Percentiles rank a stretch among this genome's conserved stretches.
These are phyloP conservation scores for Ophiocordyceps australis DNA, from an alignment of 2,329 filamentous ascomycete genomes.

Conservation along the genomic window DNA sequence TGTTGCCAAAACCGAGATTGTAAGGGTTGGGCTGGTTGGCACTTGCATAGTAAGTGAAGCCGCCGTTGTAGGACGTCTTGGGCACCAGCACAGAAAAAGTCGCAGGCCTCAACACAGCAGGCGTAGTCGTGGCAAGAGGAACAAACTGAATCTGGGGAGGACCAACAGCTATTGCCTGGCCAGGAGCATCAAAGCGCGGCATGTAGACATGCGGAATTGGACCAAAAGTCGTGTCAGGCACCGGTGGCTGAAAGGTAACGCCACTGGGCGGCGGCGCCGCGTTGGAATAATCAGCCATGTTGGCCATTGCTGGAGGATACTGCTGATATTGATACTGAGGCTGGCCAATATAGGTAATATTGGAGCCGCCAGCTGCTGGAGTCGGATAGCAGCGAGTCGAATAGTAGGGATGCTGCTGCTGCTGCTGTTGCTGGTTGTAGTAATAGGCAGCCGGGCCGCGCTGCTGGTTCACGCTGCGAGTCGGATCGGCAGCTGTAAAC, in stretches of 20 bases:
- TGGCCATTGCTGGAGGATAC: conserved; percentile 5
- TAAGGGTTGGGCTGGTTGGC: too few species aligned
- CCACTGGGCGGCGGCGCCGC: conserved; percentile 21
- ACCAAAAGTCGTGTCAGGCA: conserved; percentile 37
- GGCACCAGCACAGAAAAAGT: conserved; percentile 12
- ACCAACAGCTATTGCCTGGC: conserved; percentile 11
- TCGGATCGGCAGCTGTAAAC: conserved; percentile 15
- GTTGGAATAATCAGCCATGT: conserved; percentile 23
- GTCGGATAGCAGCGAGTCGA: too few species aligned
- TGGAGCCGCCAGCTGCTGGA: too few species aligned
- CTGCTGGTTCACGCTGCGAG: conserved; percentile 8
- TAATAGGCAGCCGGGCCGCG: conserved; percentile 1
- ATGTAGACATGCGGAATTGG: conserved; percentile 35
- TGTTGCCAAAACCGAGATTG: too few species aligned
- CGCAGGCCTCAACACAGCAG: conserved; percentile 6
- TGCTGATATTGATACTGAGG: conserved; percentile 5
- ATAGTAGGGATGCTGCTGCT: conserved; percentile 2
- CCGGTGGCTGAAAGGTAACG: conserved; percentile 37
- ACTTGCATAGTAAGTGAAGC: conserved; percentile 22
- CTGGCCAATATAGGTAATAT: conserved; percentile 10
- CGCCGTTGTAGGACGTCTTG: conserved; percentile 13
- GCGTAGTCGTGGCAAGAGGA: conserved; percentile 8
- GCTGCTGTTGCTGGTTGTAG: background rate
- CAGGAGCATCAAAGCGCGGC: conserved; percentile 30
- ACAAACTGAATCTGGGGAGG: conserved; percentile 1